A percentile compares a stretch with the other conserved stretches of the same genome.
Conservation (phyloP, 495 filamentous ascomycete species). For the Penicillium taxi region DNA sequence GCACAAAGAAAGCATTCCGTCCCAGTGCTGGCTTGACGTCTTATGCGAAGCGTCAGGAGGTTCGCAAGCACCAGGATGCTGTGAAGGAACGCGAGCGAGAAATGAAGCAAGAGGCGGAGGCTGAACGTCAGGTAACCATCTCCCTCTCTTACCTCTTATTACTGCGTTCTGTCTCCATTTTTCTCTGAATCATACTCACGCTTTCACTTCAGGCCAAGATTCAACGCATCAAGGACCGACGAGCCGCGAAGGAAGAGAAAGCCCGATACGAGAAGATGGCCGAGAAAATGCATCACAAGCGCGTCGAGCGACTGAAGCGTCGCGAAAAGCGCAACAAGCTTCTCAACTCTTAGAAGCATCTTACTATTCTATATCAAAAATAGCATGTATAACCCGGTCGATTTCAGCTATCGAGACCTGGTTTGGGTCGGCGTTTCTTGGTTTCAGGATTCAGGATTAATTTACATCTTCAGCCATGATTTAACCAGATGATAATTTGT, state of each 20-base stretch:
- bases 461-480: too few relatives aligned
- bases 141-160: background rate
- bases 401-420: too few relatives aligned
- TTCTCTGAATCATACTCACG: conserved; percentile 1
- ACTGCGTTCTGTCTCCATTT: background rate
- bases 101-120: conserved; percentile 92
- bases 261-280: conserved; percentile 90
- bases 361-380: too few relatives aligned
- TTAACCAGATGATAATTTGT: too few relatives aligned
- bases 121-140: conserved; percentile 63
- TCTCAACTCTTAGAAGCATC: conserved; percentile 76
- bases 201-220: conserved; percentile 52
- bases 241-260: conserved; percentile 84
- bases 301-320: conserved; percentile 84
- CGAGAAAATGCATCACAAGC: conserved; percentile 93
- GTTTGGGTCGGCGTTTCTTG: too few relatives aligned
- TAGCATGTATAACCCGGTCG: too few relatives aligned
- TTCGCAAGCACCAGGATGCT: conserved; percentile 55
- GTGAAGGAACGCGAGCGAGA: conserved; percentile 87
- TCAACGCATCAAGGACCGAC: conserved; percentile 70
- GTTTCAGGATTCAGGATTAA: too few relatives aligned
- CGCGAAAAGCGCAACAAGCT: conserved; percentile 97
- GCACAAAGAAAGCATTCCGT: conserved; percentile 75
- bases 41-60: conserved; percentile 64
- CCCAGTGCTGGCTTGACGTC: conserved; percentile 66